These are phyloP conservation scores for Beauveria australis DNA, from an alignment of 2,329 filamentous ascomycete species.

Conservation along the genomic window DNA sequence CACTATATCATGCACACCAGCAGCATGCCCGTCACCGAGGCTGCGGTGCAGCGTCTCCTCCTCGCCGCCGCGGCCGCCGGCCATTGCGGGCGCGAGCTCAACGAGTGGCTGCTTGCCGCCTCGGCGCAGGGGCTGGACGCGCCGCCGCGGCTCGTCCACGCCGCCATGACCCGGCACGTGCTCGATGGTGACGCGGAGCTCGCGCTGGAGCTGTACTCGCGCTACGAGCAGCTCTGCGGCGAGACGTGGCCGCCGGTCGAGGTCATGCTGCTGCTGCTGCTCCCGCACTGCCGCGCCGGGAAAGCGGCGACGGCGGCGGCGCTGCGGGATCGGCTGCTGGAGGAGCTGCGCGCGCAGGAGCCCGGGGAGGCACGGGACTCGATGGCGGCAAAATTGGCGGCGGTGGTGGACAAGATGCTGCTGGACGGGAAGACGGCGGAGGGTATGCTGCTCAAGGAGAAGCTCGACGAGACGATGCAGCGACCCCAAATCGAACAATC, in stretches of 20 bases:
- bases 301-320: neutral
- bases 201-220: neutral
- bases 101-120: neutral
- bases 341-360: neutral
- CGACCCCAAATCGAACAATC: neutral
- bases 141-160: neutral
- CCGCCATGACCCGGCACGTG: neutral
- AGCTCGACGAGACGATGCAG: neutral
- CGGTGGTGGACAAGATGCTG: neutral
- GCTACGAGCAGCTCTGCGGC: constrained; percentile 1
- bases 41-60: neutral
- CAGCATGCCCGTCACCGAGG: constrained; percentile 10
- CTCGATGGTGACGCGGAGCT: neutral
- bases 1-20: constrained; percentile 63
- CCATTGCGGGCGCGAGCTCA: neutral
- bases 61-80: constrained; percentile 27
- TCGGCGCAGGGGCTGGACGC: neutral
- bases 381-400: neutral
- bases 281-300: neutral
- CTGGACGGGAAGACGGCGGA: neutral
- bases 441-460: neutral
- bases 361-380: neutral
- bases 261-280: neutral
- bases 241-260: neutral
- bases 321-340: neutral